Conservation (phyloP, 2,329 filamentous ascomycete genomes). For the Botrytis deweyae region DNA sequence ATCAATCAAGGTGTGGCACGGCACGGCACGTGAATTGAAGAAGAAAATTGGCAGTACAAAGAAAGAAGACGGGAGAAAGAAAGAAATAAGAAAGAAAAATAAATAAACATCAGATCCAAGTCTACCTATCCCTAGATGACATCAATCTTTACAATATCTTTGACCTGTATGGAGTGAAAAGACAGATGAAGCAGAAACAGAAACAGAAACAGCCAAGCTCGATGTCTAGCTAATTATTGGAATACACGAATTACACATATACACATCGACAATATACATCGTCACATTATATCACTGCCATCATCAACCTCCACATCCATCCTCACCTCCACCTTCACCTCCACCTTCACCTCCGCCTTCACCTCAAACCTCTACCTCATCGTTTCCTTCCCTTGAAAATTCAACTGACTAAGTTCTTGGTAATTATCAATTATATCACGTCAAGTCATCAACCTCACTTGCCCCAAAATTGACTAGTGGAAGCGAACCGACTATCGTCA, state of each 20-base stretch:
- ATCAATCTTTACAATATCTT: background rate
- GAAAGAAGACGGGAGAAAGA: too few relatives aligned
- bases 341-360: background rate
- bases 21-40: background rate
- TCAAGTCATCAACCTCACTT: background rate
- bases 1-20: background rate
- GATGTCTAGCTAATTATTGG: background rate
- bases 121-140: background rate
- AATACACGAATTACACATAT: background rate
- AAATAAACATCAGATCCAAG: background rate
- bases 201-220: background rate
- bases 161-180: background rate
- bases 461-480: background rate
- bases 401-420: background rate
- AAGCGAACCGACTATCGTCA: background rate
- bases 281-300: background rate
- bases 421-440: background rate
- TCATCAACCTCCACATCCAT: background rate
- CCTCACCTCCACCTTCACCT: background rate
- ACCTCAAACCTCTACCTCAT: background rate
- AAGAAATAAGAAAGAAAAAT: too few relatives aligned
- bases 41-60: too few relatives aligned
- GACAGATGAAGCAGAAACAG: background rate
- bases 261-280: background rate
- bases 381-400: background rate